Evolutionary conservation across 83 land plant species (phyloP), one percentile per base, ranked within the genome.

Genomic region (Picea abies): DNA sequence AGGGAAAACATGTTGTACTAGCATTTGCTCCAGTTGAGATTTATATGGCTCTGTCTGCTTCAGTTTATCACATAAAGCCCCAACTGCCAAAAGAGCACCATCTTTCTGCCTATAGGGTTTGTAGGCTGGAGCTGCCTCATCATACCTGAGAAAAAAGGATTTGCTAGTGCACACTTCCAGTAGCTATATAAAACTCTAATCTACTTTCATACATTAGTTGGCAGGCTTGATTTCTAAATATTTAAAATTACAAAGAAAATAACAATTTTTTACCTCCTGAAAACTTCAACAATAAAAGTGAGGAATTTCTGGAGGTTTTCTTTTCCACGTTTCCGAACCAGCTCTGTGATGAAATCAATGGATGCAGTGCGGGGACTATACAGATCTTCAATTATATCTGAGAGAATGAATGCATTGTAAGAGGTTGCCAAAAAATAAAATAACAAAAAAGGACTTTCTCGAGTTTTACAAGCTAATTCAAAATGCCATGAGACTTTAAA

Each of bases 1-100:
- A 25, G 99, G 99, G 78, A 91, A 96, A 41, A 96, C 99, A 88
- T 98, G 97, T 78, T 96, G 98, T 66, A 98, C 98, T 77, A 98
- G 84, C 99, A 98, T 98, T 58, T 83, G 90, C 84, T 98, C 99
- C 66, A 98, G 92, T 82, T 37, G 39, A 37, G 39, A 37, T 37
- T 37, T 37, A 37, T 37, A 37, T 37, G 39, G 99, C 47, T 94
- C 94, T 22, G 95, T 92, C 81, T 97, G 93, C 86, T 93, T 96
- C 83, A 97, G 62, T 82, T 91, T 96, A 84, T 97, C 99, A 86
- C 94, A 94, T 61, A 97, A 80, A n/a, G 97, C 88, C 56, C 99
- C 99, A 85, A 97, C 91, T 67, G 98, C 98, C 61, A 97, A 90
- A 80, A 97, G 93, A 9, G 94, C 99, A 69, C 99, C 99, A 92